A percentile compares a stretch with the other conserved stretches of the same genome.
Evolutionary conservation across 257 asterid genomes (phyloP).

Genomic region (Capsicum baccatum): DNA sequence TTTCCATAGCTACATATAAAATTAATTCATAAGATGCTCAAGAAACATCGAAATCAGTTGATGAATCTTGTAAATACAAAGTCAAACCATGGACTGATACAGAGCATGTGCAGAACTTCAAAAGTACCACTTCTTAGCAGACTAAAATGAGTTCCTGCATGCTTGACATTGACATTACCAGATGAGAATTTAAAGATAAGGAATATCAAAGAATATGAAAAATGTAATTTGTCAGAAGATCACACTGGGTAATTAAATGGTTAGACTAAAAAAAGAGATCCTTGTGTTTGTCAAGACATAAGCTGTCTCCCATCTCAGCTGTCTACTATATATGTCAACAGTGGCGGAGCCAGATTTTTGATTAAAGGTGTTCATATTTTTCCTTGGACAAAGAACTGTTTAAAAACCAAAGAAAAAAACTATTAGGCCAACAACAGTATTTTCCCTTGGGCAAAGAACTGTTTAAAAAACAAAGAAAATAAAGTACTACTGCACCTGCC

Average conservation of each 20-base stretch:
- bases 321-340: background rate
- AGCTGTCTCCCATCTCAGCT: background rate
- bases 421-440: no score
- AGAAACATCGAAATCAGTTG: background rate
- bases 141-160: background rate
- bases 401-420: no score
- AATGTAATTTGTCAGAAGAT: background rate
- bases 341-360: no score
- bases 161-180: constrained; percentile 23
- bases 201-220: constrained; percentile 8
- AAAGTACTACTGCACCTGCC: no score
- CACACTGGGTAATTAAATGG: background rate
- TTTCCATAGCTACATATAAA: background rate
- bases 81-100: background rate
- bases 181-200: background rate
- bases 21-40: background rate
- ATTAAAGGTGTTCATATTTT: no score
- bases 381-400: no score
- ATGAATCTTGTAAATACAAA: background rate
- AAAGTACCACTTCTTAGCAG: background rate
- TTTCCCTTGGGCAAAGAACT: no score
- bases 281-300: background rate
- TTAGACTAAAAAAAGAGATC: background rate
- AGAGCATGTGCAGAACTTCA: background rate
- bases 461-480: no score